Conservation (phyloP, 768 basidiomycete genomes). For the Amyloporia xantha region DNA sequence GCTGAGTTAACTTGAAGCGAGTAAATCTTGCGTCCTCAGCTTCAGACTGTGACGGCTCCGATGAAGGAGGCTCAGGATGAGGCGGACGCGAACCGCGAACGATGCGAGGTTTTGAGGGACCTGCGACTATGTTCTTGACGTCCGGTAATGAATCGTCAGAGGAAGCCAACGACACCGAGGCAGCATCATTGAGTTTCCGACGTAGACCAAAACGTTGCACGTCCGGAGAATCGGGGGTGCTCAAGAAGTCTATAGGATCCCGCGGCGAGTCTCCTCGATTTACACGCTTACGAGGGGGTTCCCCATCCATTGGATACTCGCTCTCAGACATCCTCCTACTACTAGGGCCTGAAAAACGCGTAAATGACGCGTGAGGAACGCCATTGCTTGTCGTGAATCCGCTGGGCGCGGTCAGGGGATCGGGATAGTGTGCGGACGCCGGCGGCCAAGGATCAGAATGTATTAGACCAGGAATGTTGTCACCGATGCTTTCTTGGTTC, state of each 20-base stretch:
- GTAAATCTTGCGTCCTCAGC: slow-evolving; percentile 34
- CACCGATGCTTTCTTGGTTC: slow-evolving; percentile 31
- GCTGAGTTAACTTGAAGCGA: slow-evolving; percentile 59
- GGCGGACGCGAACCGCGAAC: slow-evolving; percentile 39
- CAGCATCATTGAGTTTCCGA: slow-evolving; percentile 33
- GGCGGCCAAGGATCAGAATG: slow-evolving; percentile 33
- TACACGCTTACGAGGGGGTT: slow-evolving; percentile 65
- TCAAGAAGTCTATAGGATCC: slow-evolving; percentile 33
- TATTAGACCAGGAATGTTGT: slow-evolving; percentile 37
- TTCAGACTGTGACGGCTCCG: slow-evolving; percentile 12
- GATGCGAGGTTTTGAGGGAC: slow-evolving; percentile 47
- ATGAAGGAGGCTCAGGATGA: slow-evolving; percentile 9
- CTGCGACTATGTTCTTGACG: slow-evolving; percentile 32
- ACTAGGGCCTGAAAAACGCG: slow-evolving; percentile 37
- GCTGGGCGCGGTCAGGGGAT: slow-evolving; percentile 55
- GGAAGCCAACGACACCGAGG: slow-evolving; percentile 45
- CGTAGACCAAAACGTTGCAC: slow-evolving; percentile 47
- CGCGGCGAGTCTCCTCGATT: slow-evolving; percentile 43
- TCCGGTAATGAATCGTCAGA: slow-evolving; percentile 68
- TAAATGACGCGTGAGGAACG: slow-evolving; percentile 46
- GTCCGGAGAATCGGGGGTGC: slow-evolving; percentile 49
- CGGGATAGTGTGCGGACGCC: slow-evolving; percentile 25
- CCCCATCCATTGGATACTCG: slow-evolving; percentile 41
- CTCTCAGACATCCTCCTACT: slow-evolving; percentile 32
- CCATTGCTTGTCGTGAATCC: slow-evolving; percentile 42